These are phyloP conservation scores for Diaporthe aspalathi DNA, from an alignment of 2,329 filamentous ascomycete genomes.

Conservation along the genomic window DNA sequence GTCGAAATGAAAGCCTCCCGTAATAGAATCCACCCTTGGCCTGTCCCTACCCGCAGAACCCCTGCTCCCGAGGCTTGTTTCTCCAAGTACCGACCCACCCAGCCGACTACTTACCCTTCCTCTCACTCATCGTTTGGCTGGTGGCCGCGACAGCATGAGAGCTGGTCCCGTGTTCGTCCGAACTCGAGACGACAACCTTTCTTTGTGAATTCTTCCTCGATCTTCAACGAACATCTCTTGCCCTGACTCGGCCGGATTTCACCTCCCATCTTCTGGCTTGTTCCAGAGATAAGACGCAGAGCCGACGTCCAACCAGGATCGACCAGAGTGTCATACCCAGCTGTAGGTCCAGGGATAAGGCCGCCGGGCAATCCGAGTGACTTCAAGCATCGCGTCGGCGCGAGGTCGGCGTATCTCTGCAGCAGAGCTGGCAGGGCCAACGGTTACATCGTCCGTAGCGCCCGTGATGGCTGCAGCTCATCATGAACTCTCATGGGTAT, in stretches of 20 bases:
- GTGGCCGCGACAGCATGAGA: conserved; percentile 32
- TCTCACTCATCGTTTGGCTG: conserved; percentile 34
- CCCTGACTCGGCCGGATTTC: conserved; percentile 28
- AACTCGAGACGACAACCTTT: background rate
- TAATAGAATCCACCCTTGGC: conserved; percentile 32
- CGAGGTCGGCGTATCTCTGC: conserved; percentile 1
- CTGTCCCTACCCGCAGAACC: conserved; percentile 10
- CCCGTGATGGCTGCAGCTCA: conserved; percentile 1
- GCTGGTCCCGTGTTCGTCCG: conserved; percentile 1
- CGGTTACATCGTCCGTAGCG: conserved; percentile 1
- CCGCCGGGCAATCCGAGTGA: conserved; percentile 13
- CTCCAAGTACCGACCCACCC: conserved; percentile 33
- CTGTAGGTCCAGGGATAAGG: background rate
- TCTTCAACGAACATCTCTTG: background rate
- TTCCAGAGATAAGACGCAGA: conserved; percentile 24
- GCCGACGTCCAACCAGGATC: conserved; percentile 8
- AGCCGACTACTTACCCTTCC: background rate
- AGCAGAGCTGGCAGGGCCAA: background rate
- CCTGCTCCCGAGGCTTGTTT: conserved; percentile 32
- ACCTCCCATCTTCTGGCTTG: conserved; percentile 13
- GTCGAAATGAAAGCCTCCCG: conserved; percentile 26
- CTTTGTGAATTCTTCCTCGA: background rate
- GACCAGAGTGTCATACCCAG: conserved; percentile 8
- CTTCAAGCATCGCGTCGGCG: background rate
- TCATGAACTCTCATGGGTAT: background rate